These are phyloP conservation scores for Candida qinlingensis DNA, from an alignment of 805 yeast species.

Conservation along the genomic window DNA sequence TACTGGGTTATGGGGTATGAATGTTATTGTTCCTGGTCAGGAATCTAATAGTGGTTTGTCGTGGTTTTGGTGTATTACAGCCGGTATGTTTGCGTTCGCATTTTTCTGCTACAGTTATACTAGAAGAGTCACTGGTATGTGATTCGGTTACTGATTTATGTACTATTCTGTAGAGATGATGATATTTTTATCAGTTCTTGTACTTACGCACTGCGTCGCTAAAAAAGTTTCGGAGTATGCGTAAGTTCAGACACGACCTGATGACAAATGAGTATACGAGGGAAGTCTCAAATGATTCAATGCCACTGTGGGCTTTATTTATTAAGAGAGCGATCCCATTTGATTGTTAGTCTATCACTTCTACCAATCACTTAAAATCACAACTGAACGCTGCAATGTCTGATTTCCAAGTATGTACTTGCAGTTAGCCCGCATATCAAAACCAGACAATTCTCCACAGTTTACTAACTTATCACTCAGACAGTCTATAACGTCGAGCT, in stretches of 20 bases:
- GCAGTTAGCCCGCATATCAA: not conserved
- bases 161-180: not conserved
- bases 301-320: no score
- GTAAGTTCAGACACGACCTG: not conserved
- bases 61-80: constrained; percentile 59
- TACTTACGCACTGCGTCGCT: not conserved
- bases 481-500: constrained; percentile 82
- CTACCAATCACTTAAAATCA: no score
- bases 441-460: no score
- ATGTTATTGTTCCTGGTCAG: constrained; percentile 95
- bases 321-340: not conserved
- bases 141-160: not conserved
- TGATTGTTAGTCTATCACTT: not conserved
- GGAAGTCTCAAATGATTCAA: no score
- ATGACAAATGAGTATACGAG: not conserved
- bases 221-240: not conserved
- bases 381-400: not conserved
- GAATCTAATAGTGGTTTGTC: constrained; percentile 42
- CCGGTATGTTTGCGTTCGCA: constrained; percentile 43
- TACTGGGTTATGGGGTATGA: constrained; percentile 99
- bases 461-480: constrained; percentile 7
- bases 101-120: constrained; percentile 43
- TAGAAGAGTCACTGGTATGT: constrained; percentile 35
- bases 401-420: constrained; percentile 6
- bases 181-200: not conserved